phyloP scores from a whole-genome alignment of 148 eudicot species.

The Agrostemma githago region DNA sequence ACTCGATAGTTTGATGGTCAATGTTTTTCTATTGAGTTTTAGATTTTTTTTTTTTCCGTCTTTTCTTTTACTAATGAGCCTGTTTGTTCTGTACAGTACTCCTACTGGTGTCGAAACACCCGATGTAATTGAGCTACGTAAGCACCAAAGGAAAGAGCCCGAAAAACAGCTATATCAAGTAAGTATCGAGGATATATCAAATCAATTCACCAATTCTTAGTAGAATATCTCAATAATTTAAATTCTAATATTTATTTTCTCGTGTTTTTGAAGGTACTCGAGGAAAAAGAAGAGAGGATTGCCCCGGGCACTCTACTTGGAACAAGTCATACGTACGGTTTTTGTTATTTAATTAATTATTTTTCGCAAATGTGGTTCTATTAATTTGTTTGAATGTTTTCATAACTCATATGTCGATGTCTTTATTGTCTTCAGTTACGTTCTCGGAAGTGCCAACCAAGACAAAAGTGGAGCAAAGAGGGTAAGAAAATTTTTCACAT shows the following conservation, averaged over 20 bases:
- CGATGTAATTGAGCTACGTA: conserved; percentile 97
- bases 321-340: conserved; percentile 75
- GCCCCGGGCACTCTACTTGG: conserved; percentile 86
- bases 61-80: not conserved
- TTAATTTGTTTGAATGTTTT: not conserved
- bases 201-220: not conserved
- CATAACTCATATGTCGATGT: not conserved
- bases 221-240: not conserved
- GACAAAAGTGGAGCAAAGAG: conserved; percentile 90
- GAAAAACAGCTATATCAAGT: conserved; percentile 91
- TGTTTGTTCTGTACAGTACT: conserved; percentile 50
- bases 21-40: not conserved
- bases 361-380: not conserved
- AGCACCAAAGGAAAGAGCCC: conserved; percentile 97
- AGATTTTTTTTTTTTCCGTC: no score
- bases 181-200: conserved; percentile 22
- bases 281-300: conserved; percentile 86
- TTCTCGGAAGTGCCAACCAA: conserved; percentile 63
- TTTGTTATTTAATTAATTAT: not conserved
- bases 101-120: conserved; percentile 99
- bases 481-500: conserved; percentile 33
- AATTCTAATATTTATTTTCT: not conserved
- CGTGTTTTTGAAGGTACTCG: conserved; percentile 57
- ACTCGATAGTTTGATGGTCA: not conserved
- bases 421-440: conserved; percentile 47